Evolutionary conservation across 768 basidiomycete genomes (phyloP).

Genomic region (Boletus tylopilopsis): DNA sequence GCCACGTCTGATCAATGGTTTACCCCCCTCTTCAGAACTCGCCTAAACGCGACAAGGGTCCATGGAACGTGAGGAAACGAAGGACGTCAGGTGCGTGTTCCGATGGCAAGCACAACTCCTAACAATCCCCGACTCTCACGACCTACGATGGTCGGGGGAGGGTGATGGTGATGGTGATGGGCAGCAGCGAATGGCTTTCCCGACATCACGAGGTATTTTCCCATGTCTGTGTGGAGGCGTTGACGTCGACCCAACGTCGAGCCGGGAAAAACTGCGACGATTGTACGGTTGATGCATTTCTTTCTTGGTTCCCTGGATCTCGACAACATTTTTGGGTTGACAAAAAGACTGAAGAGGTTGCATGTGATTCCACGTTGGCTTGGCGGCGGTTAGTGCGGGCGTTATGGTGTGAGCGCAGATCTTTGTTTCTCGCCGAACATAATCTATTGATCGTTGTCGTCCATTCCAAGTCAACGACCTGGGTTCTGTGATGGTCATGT

Average conservation of each 20-base stretch:
- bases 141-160: conserved; percentile 4
- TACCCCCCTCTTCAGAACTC: not conserved
- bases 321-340: not conserved
- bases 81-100: not conserved
- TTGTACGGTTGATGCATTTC: not conserved
- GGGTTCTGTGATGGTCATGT: not conserved
- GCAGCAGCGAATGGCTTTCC: not conserved
- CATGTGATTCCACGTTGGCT: not conserved
- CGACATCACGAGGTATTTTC: not conserved
- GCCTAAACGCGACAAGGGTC: conserved; percentile 1
- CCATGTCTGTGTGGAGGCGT: not conserved
- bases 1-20: not conserved
- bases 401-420: not conserved
- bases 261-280: not conserved
- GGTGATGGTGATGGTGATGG: not conserved
- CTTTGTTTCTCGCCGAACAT: not conserved
- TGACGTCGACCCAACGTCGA: not conserved
- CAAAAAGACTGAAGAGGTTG: not conserved
- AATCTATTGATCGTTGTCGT: conserved; percentile 4
- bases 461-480: not conserved
- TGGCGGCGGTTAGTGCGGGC: not conserved
- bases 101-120: conserved; percentile 1
- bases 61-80: conserved; percentile 17
- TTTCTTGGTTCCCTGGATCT: not conserved
- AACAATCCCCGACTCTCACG: conserved; percentile 3